phyloP scores from a whole-genome alignment of 495 filamentous ascomycete species.

The Letharia columbiana region DNA sequence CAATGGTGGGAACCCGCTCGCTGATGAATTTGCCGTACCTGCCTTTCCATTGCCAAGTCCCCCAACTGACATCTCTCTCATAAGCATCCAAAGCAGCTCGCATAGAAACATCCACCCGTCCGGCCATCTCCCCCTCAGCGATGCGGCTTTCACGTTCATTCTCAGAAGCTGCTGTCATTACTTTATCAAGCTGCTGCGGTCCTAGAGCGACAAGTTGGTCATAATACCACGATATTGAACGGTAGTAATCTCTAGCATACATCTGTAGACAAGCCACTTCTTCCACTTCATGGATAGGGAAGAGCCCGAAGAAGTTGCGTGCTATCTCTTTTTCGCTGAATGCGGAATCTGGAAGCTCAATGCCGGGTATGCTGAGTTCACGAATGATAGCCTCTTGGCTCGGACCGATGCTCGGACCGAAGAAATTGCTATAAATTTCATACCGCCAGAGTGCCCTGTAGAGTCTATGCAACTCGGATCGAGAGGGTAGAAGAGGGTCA shows the following conservation, averaged over 20 bases:
- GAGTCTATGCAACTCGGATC: background rate
- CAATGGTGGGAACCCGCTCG: conserved; percentile 2
- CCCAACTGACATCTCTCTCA: background rate
- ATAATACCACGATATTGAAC: background rate
- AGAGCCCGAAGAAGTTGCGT: background rate
- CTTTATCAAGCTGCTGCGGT: background rate
- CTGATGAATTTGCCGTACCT: background rate
- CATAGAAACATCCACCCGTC: background rate
- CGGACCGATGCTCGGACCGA: background rate
- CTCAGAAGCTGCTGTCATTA: background rate
- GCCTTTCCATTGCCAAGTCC: background rate
- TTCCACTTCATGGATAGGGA: conserved; percentile 8
- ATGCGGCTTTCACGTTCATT: background rate
- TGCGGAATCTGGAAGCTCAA: background rate
- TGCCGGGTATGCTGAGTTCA: background rate
- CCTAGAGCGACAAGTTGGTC: background rate
- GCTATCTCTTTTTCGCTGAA: background rate
- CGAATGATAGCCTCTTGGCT: no score
- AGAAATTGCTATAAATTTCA: background rate
- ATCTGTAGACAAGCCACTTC: conserved; percentile 1
- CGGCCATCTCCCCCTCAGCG: background rate
- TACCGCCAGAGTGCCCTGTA: background rate
- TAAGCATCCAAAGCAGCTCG: background rate
- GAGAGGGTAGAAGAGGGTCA: background rate
- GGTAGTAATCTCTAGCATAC: background rate